phyloP scores from a whole-genome alignment of 1,284 basidiomycete species.

The Filobasidium uniguttulatum region DNA sequence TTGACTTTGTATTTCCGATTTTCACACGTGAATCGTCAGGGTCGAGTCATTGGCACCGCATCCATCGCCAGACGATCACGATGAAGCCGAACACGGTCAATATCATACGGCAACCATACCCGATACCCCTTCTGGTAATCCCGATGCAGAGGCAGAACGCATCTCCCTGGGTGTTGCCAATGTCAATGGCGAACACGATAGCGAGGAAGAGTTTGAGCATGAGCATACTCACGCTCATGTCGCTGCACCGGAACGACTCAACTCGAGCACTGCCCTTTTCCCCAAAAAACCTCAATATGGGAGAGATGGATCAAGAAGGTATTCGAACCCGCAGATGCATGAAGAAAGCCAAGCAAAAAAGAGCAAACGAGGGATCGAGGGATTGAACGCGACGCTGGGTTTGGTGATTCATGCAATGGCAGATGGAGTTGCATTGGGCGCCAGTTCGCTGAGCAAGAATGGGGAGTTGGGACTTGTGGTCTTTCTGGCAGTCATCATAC shows the following conservation, averaged over 20 bases:
- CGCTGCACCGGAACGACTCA: slow-evolving; percentile 15
- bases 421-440: slow-evolving; percentile 79
- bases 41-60: slow-evolving; percentile 33
- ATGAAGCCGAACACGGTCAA: not conserved
- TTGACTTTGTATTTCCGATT: slow-evolving; percentile 12
- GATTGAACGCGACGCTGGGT: slow-evolving; percentile 63
- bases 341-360: slow-evolving; percentile 2
- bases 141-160: no score
- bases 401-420: slow-evolving; percentile 72
- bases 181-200: no score
- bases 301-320: not conserved
- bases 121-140: no score
- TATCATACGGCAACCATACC: slow-evolving; percentile 14
- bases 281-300: slow-evolving; percentile 12
- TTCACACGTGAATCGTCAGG: slow-evolving; percentile 23
- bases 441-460: slow-evolving; percentile 37
- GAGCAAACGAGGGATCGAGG: slow-evolving; percentile 12
- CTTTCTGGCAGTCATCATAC: slow-evolving; percentile 72
- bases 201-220: no score
- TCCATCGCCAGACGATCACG: slow-evolving; percentile 12
- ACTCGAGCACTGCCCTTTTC: slow-evolving; percentile 26
- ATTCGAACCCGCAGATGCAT: not conserved
- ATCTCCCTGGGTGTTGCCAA: no score
- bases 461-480: slow-evolving; percentile 55
- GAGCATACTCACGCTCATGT: slow-evolving; percentile 8